Evolutionary conservation across 1,284 basidiomycete species (phyloP).

Genomic region (Moesziomyces sp.): DNA sequence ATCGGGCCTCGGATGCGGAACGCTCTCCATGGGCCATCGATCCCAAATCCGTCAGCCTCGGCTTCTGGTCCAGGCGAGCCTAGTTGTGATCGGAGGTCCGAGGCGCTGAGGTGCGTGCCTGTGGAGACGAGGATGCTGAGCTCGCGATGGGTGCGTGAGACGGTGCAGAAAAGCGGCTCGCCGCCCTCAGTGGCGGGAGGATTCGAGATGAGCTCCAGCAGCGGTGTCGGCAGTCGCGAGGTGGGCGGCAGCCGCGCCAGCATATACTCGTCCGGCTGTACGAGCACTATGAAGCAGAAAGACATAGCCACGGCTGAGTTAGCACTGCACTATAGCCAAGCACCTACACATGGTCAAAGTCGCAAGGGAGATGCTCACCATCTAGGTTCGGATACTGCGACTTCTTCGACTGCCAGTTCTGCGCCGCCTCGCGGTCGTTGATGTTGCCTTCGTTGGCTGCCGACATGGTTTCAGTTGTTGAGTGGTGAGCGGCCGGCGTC

Average conservation of each 20-base stretch:
- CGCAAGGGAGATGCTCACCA: conserved; percentile 11
- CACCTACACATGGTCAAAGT: no score
- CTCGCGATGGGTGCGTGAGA: conserved; percentile 37
- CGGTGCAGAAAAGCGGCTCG: conserved; percentile 28
- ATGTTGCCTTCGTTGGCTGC: neutral
- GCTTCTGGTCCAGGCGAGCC: neutral
- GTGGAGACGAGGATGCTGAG: conserved; percentile 41
- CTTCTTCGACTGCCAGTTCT: conserved; percentile 30
- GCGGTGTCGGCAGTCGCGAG: conserved; percentile 1
- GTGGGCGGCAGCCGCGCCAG: conserved; percentile 23
- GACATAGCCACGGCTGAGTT: no score
- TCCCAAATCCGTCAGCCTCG: conserved; percentile 12
- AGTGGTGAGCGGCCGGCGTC: no score
- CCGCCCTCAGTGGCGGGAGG: neutral
- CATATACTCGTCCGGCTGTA: conserved; percentile 34
- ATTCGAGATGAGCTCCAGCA: conserved; percentile 15
- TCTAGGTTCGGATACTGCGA: conserved; percentile 32
- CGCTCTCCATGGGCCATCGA: conserved; percentile 34
- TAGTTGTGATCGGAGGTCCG: conserved; percentile 9
- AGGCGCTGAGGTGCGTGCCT: conserved; percentile 1
- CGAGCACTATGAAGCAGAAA: conserved; percentile 13
- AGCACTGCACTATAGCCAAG: no score
- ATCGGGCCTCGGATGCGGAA: conserved; percentile 43
- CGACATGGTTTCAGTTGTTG: neutral
- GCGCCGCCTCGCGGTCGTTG: conserved; percentile 26